Percentiles rank a stretch among this genome's conserved stretches.
These are phyloP conservation scores for Fusarium newnesense DNA, from an alignment of 2,329 filamentous ascomycete species.

Conservation along the genomic window DNA sequence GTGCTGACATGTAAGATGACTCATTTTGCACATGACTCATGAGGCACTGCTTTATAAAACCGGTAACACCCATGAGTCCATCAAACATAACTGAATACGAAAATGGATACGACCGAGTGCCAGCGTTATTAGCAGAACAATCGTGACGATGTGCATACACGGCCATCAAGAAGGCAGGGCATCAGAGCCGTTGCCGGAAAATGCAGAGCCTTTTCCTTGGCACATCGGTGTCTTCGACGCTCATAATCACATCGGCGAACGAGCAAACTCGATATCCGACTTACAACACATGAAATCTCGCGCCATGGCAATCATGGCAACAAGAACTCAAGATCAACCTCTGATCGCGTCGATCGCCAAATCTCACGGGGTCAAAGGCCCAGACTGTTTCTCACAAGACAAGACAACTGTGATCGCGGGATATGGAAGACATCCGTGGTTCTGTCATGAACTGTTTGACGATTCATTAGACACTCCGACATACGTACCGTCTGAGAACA, in stretches of 20 bases:
- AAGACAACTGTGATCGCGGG: conserved; percentile 28
- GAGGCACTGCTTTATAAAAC: too few species aligned
- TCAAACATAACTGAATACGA: too few species aligned
- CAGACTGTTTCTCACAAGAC: background rate
- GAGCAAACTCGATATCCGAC: background rate
- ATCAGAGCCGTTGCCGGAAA: rapidly evolving
- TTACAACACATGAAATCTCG: conserved; percentile 30
- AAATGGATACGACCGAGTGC: too few species aligned
- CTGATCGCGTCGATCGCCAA: conserved; percentile 14
- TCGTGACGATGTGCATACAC: background rate
- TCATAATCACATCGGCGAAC: conserved; percentile 39
- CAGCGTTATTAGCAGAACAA: background rate
- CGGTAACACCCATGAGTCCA: too few species aligned
- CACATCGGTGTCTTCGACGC: conserved; percentile 48
- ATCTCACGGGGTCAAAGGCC: background rate
- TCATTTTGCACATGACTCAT: too few species aligned
- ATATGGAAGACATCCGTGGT: conserved; percentile 42
- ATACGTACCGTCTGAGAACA: background rate
- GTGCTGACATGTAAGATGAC: too few species aligned
- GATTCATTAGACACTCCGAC: conserved; percentile 9
- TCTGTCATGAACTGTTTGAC: conserved; percentile 39
- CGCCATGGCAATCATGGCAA: conserved; percentile 36
- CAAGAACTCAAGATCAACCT: conserved; percentile 37
- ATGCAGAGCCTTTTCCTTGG: conserved; percentile 32
- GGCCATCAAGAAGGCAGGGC: rapidly evolving